Conservation (phyloP, 192 early-diverging fungal genomes). For the Linnemannia zychae region DNA sequence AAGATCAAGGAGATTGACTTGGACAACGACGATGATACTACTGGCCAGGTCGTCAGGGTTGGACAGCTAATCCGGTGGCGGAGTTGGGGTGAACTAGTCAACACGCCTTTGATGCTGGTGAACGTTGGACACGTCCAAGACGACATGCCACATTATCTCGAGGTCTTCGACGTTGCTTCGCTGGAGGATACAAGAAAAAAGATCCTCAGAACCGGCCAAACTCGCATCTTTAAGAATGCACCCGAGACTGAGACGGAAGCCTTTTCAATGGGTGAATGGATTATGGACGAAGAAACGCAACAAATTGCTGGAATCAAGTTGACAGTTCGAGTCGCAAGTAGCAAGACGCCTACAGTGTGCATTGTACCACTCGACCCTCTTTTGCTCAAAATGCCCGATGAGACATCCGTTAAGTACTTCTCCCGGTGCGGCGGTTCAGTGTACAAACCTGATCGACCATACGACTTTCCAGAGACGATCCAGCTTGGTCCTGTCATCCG, state of each 20-base stretch:
- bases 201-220: not conserved
- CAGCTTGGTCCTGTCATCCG: conserved; percentile 26
- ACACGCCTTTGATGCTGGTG: conserved; percentile 32
- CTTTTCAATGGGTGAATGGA: conserved; percentile 56
- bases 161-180: conserved; percentile 15
- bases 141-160: conserved; percentile 30
- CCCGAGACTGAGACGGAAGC: conserved; percentile 3
- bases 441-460: conserved; percentile 40
- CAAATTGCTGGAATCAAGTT: conserved; percentile 35
- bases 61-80: conserved; percentile 53
- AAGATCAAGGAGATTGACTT: conserved; percentile 36
- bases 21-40: conserved; percentile 15
- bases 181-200: conserved; percentile 21
- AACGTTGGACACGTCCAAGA: conserved; percentile 46
- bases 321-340: conserved; percentile 36
- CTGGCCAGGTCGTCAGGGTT: conserved; percentile 26
- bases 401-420: not conserved
- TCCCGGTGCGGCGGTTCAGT: conserved; percentile 8
- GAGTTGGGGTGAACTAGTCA: conserved; percentile 21
- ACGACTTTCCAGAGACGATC: conserved; percentile 45
- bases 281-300: conserved; percentile 23
- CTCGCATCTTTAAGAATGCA: conserved; percentile 26
- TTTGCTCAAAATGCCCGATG: conserved; percentile 18
- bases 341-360: conserved; percentile 23
- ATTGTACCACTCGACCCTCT: conserved; percentile 27